Evolutionary conservation across 2,329 filamentous ascomycete genomes (phyloP).

Genomic region (Trichophyton verrucosum): DNA sequence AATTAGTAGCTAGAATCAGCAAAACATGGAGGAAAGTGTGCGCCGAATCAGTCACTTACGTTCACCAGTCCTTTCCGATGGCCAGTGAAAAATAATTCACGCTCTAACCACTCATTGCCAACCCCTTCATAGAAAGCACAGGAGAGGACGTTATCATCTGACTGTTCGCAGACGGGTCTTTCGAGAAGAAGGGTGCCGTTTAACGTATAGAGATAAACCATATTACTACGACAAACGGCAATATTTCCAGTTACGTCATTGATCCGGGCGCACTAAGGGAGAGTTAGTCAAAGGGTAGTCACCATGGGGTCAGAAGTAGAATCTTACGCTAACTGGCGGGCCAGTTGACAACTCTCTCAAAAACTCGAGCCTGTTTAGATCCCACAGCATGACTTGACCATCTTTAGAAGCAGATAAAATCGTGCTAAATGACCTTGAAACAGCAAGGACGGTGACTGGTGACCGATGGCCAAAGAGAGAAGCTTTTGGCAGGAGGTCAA

Average conservation of each 20-base stretch:
- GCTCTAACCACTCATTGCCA: constrained; percentile 83
- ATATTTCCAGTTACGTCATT: constrained; percentile 89
- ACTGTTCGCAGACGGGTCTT: constrained; percentile 60
- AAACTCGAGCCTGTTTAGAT: constrained; percentile 80
- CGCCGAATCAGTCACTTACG: constrained; percentile 22
- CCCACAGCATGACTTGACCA: constrained; percentile 81
- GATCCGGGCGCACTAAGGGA: constrained; percentile 58
- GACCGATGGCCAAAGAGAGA: constrained; percentile 84
- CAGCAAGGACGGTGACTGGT: constrained; percentile 67
- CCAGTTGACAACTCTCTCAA: constrained; percentile 57
- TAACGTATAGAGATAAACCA: constrained; percentile 68
- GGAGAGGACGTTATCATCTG: constrained; percentile 64
- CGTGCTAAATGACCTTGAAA: constrained; percentile 77
- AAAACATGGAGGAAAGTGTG: not conserved
- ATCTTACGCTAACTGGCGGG: constrained; percentile 37
- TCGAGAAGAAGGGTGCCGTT: constrained; percentile 76
- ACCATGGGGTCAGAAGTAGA: not conserved
- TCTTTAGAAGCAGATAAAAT: constrained; percentile 73
- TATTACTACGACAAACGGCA: constrained; percentile 64
- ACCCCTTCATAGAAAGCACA: constrained; percentile 89
- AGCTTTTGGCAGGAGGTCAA: constrained; percentile 66
- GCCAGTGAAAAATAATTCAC: constrained; percentile 76
- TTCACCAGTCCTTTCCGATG: constrained; percentile 76
- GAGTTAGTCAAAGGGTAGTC: constrained; percentile 19
- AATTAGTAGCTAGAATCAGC: not conserved